Evolutionary conservation across 306 rosid genomes (phyloP).

Genomic region (Ochetophila trinervis): DNA sequence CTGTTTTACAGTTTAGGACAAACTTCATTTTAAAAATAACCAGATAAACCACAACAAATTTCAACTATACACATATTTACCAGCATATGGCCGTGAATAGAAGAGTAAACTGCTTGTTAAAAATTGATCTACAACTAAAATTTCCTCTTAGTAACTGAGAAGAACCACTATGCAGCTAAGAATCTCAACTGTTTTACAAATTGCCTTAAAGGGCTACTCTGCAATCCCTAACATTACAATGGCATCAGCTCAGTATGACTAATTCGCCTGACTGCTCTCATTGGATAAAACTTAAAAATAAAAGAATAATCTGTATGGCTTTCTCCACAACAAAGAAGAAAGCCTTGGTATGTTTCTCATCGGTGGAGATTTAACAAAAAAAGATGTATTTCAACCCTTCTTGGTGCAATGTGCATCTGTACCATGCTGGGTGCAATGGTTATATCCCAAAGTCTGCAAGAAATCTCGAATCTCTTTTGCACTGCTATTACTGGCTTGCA

Average conservation of each 20-base stretch:
- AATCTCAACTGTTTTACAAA: neutral
- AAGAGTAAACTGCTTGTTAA: no score
- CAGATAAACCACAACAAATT: no score
- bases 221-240: neutral
- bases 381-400: slow-evolving; percentile 36
- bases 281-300: neutral
- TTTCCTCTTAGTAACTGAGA: neutral
- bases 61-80: no score
- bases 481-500: slow-evolving; percentile 87
- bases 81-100: no score
- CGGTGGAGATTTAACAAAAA: slow-evolving; percentile 15
- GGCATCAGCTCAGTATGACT: slow-evolving; percentile 15
- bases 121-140: no score
- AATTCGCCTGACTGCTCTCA: neutral
- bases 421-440: slow-evolving; percentile 74
- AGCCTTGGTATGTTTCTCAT: slow-evolving; percentile 15
- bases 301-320: neutral
- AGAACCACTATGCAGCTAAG: neutral
- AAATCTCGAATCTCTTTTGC: slow-evolving; percentile 71
- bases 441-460: slow-evolving; percentile 68
- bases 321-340: neutral
- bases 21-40: no score
- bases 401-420: slow-evolving; percentile 95
- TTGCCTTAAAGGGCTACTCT: neutral
- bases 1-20: no score